Base-by-base conservation (phyloP, 768 basidiomycete species). In the Saitozyma sp. region DNA sequence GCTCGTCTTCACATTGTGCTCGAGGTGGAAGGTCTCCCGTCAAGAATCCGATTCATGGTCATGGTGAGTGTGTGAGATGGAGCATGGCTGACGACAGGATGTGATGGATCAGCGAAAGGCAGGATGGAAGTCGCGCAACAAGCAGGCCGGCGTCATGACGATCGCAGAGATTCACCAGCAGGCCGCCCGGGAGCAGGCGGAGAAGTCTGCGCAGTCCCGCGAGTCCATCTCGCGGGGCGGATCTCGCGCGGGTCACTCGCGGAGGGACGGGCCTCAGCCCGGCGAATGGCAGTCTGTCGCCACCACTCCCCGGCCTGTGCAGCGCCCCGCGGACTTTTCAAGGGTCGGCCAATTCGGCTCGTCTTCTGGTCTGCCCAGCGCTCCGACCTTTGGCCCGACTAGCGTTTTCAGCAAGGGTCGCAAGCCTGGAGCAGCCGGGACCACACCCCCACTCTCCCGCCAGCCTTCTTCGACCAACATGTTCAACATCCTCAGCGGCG, bases 11-110 rank as follows among this genome's bases (percentile, higher is more conserved):
- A 87, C 75, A 87, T 90, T 77, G 82, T 98, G 65, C 82, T 85
- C 48, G 88, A 88, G 82, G 90, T 86, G 70, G 80, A 70, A 14
- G 87, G 88, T 57, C 87, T 96, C 65, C 87, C 86, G 62, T 85
- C 92, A 16, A 89, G 96, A 71, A 91, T 97, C 85, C 87, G 88
- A 59, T 97, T 90, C 81, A 96, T 97, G 93, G 84, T 99, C 61
- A 87, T 91, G 87, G 94, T 95, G 63, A 59, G 85, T 81, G 40
- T 56, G 1, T 59, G 45, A 29, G 37, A 50, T 42, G 42, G 37
- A 8, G 42, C 19, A 8, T 54, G 14, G 51, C 49, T 50, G 39
- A 52, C 43, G 41, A 8, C 71, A 97, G 93, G 95, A 97, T 81
- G 83, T 96, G 55, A 85, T 94, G 59, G 95, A 97, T 75, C 83